phyloP scores from a whole-genome alignment of 345 rosid genomes.

The Ceriops zippeliana region DNA sequence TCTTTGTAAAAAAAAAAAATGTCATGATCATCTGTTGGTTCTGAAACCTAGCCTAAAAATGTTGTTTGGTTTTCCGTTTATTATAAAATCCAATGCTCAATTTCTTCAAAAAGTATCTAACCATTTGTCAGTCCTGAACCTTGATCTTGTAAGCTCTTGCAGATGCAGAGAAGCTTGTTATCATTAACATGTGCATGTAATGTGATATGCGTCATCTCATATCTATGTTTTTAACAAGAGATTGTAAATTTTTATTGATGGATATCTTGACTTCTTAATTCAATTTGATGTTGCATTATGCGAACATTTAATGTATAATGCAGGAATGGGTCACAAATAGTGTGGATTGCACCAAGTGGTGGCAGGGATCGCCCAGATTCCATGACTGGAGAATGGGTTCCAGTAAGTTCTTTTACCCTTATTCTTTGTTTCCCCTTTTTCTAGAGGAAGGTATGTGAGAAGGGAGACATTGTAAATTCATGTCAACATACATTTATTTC shows the following conservation, averaged over 20 bases:
- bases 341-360: conserved; percentile 99
- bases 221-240: neutral
- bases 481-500: neutral
- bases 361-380: conserved; percentile 98
- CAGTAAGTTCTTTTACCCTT: conserved; percentile 47
- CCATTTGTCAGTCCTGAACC: no score
- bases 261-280: no score
- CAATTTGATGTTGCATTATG: no score
- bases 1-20: no score
- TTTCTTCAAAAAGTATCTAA: no score
- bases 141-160: no score
- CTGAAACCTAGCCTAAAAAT: no score
- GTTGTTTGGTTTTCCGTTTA: no score
- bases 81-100: no score
- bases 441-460: neutral
- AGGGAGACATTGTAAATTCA: neutral
- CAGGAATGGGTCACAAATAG: conserved; percentile 78
- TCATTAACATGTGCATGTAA: neutral
- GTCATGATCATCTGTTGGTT: no score
- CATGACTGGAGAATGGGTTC: conserved; percentile 70
- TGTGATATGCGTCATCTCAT: neutral
- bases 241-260: neutral
- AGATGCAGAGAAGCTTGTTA: no score
- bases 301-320: neutral
- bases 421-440: neutral